Evolutionary conservation across 306 rosid species (phyloP).

Genomic region (Luffa acutangula): DNA sequence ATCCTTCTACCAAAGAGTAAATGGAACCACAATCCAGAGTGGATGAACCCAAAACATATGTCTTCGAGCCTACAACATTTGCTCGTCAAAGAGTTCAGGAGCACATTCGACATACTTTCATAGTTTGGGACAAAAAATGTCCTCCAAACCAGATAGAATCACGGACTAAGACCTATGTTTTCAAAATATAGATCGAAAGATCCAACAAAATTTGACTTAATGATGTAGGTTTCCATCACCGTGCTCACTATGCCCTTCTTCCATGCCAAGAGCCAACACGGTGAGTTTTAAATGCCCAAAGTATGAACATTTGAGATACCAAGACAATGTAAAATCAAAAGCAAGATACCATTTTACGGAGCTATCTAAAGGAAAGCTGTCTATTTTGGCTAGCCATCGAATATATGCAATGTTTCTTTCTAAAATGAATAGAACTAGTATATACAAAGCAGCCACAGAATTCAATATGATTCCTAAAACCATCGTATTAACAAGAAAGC

Average conservation of each 20-base stretch:
- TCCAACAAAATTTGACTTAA: too few relatives aligned
- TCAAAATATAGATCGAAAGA: not conserved
- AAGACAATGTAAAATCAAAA: not conserved
- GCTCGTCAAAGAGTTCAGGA: not conserved
- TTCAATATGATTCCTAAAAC: not conserved
- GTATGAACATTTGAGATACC: not conserved
- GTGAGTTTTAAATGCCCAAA: not conserved
- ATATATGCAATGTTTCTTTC: not conserved
- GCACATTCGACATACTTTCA: too few relatives aligned
- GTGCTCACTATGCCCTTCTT: not conserved
- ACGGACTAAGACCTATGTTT: not conserved
- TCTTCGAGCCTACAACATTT: not conserved
- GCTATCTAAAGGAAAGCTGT: not conserved
- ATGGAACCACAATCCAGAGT: not conserved
- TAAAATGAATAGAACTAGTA: not conserved
- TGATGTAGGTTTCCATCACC: too few relatives aligned
- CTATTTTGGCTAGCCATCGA: not conserved
- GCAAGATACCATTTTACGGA: not conserved
- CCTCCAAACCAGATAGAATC: not conserved
- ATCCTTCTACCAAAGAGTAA: too few relatives aligned
- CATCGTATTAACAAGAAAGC: slow-evolving; percentile 1
- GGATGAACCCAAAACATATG: too few relatives aligned
- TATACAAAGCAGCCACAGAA: slow-evolving; percentile 9
- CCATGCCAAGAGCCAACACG: not conserved
- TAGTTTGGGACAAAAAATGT: not conserved